Base-by-base conservation (phyloP, 805 yeast genomes). In the Saccharomyces jurei region DNA sequence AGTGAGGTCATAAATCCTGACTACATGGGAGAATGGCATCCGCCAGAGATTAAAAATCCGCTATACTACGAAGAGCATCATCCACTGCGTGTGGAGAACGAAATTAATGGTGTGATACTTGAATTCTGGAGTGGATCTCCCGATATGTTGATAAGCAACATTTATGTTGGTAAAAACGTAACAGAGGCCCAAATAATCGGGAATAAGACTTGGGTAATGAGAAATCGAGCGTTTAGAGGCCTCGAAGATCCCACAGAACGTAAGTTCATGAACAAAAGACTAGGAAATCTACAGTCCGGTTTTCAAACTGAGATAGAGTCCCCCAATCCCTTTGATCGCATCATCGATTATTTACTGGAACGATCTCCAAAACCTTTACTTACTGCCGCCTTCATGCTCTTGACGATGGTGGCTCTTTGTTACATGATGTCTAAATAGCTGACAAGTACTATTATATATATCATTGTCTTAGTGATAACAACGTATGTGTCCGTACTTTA, bases 91-190 rank as follows among this genome's bases (percentile, higher is more conserved):
- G 69, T 85, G 55, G 84, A 81, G 60, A 81, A 83, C 32, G 81
- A 89, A 58, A 91, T 90, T 26, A 96, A 87, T 10, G 96, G 96
- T 8, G 31, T 63, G 25, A 49, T 57, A 10, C 87, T 91, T 64
- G 97, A 90, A 70, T 74, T 90, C 58, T 90, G 96, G 96, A 81
- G 92, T 49, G 86, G 90, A 84, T 84, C 87, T 59, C 76, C 77
- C 47, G 81, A 87, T 50, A 80, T 89, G 51, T 61, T 87, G 67
- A 88, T 90, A 67, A 89, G 89, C 68, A 88, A 90, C 72, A 81
- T 90, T 57, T 91, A 90, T 68, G 69, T 90, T 57, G 97, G 97
- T 30, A 91, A 88, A 66, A 82, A 87, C 1, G 74, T 90, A n/a
- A 75, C 73, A 41, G 96, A 90, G 65, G 97, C 97, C 11, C 96